Percentiles rank a stretch among this genome's conserved stretches.
These are phyloP conservation scores for Boletus albobrunnescens DNA, from an alignment of 1,284 basidiomycete species.

Conservation along the genomic window DNA sequence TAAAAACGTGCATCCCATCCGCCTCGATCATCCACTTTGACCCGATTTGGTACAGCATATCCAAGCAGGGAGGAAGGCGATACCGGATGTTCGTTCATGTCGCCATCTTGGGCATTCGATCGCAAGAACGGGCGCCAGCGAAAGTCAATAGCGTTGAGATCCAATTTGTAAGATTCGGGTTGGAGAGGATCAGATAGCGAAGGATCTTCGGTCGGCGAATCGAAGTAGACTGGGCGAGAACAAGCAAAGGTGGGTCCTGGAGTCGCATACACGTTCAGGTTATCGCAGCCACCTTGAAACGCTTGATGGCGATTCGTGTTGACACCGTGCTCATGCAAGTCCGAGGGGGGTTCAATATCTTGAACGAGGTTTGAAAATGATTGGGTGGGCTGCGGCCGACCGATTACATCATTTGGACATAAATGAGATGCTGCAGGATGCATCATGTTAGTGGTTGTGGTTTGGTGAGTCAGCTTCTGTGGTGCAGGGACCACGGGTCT, in stretches of 20 bases:
- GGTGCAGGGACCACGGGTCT: conserved; percentile 3
- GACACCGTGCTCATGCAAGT: conserved; percentile 9
- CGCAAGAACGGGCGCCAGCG: conserved; percentile 45
- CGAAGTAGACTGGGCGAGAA: conserved; percentile 42
- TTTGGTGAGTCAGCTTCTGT: conserved; percentile 12
- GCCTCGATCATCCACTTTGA: conserved; percentile 16
- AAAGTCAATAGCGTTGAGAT: conserved; percentile 47
- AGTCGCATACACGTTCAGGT: conserved; percentile 28
- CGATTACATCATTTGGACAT: conserved; percentile 18
- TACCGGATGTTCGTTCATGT: not conserved
- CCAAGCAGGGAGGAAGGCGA: conserved; percentile 1
- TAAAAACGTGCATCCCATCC: conserved; percentile 11
- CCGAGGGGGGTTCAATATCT: conserved; percentile 14
- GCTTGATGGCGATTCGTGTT: conserved; percentile 5
- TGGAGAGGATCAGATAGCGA: conserved; percentile 40
- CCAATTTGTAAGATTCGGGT: conserved; percentile 34
- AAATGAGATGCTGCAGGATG: conserved; percentile 15
- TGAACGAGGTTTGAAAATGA: conserved; percentile 10
- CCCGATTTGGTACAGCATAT: conserved; percentile 6
- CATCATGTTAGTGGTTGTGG: conserved; percentile 12
- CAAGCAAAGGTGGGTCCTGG: conserved; percentile 30
- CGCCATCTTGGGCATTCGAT: conserved; percentile 15
- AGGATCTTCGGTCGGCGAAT: conserved; percentile 51
- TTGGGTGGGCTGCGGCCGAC: conserved; percentile 4
- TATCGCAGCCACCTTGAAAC: conserved; percentile 4